A percentile compares a stretch with the other conserved stretches of the same genome.
These are phyloP conservation scores for Sesbania bispinosa DNA, from an alignment of 306 rosid genomes.

Conservation along the genomic window DNA sequence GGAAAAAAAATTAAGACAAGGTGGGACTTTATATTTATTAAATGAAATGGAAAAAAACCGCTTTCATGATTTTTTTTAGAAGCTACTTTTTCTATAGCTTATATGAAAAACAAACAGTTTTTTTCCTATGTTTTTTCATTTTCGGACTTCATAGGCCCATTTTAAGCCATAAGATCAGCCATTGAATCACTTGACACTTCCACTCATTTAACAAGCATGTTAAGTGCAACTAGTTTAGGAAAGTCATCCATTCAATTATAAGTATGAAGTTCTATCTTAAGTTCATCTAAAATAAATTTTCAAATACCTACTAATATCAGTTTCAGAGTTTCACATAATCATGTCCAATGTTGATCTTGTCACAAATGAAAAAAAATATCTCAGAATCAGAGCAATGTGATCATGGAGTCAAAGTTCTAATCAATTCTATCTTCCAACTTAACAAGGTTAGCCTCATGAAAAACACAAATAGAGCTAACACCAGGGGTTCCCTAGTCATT, in stretches of 20 bases:
- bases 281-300: slow-evolving; percentile 1
- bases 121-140: too few relatives aligned
- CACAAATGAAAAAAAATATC: not conserved
- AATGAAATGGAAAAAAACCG: not conserved
- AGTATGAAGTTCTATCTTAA: not conserved
- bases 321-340: not conserved
- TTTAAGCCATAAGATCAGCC: not conserved
- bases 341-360: not conserved
- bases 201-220: not conserved
- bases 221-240: not conserved
- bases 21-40: not conserved
- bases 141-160: not conserved
- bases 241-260: too few relatives aligned
- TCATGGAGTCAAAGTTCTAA: not conserved
- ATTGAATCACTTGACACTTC: not conserved
- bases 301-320: not conserved
- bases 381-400: not conserved
- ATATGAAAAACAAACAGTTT: not conserved
- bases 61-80: not conserved
- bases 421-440: not conserved
- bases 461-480: not conserved
- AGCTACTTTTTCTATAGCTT: not conserved
- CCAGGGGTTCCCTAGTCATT: not conserved
- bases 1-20: not conserved
- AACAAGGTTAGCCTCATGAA: not conserved